Percentiles rank a stretch among this genome's conserved stretches.
Evolutionary conservation across 1,139 yeast genomes (phyloP).

Genomic region (Debaryomyces nepalensis): DNA sequence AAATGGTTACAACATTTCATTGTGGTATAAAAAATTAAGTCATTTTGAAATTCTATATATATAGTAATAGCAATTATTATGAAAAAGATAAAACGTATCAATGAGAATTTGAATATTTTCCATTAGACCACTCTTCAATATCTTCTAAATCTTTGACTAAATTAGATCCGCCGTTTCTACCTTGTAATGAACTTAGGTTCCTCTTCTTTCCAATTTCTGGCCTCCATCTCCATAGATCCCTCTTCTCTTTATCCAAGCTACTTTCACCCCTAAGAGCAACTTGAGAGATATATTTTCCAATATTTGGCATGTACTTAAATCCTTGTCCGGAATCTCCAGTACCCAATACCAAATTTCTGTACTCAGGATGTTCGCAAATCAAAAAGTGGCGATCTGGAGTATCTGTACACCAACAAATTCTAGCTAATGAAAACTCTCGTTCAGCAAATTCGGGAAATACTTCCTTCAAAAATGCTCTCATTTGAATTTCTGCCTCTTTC

Average conservation of each 20-base stretch:
- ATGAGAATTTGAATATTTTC: neutral
- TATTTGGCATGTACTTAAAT: conserved; percentile 46
- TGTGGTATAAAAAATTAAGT: too few species aligned
- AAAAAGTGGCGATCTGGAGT: conserved; percentile 30
- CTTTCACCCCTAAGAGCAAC: conserved; percentile 23
- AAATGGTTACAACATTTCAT: too few species aligned
- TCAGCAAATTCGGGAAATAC: conserved; percentile 25
- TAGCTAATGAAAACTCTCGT: conserved; percentile 23
- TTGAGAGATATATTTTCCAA: conserved; percentile 38
- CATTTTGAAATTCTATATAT: too few species aligned
- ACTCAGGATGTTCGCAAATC: conserved; percentile 25
- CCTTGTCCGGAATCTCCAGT: conserved; percentile 50
- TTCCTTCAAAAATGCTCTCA: conserved; percentile 25
- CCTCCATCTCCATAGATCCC: conserved; percentile 29
- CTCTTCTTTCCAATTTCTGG: conserved; percentile 23
- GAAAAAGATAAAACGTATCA: too few species aligned
- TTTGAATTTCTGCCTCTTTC: conserved; percentile 25
- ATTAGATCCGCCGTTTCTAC: conserved; percentile 30
- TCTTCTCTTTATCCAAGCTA: conserved; percentile 18
- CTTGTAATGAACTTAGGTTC: conserved; percentile 22
- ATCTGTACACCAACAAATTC: conserved; percentile 33
- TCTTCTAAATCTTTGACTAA: conserved; percentile 28
- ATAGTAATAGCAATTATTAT: too few species aligned
- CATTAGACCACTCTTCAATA: conserved; percentile 24
- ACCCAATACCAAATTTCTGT: conserved; percentile 22